Percentiles rank a stretch among this genome's conserved stretches.
Evolutionary conservation across 75 land plant species (phyloP).

Genomic region (Picea glauca): DNA sequence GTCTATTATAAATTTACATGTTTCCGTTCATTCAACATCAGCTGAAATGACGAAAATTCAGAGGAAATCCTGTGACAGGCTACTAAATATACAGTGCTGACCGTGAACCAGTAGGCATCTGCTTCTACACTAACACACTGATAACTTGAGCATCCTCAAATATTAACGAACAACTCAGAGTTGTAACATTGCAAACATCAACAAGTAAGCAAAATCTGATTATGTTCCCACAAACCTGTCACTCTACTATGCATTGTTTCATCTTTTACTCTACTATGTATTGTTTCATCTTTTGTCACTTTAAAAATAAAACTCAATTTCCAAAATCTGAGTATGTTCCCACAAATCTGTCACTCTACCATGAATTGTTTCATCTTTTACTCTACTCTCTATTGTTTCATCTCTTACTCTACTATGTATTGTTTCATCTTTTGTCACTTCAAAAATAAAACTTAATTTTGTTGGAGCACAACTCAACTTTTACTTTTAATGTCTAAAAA

Average conservation of each 20-base stretch:
- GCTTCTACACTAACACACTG: neutral
- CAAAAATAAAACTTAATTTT: too few species aligned
- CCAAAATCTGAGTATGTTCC: too few species aligned
- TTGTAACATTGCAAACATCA: neutral
- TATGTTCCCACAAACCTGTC: neutral
- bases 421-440: too few species aligned
- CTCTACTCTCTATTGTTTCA: too few species aligned
- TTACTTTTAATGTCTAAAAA: too few species aligned
- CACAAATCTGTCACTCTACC: too few species aligned
- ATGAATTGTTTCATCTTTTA: neutral
- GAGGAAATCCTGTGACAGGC: neutral
- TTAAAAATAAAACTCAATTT: too few species aligned
- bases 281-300: neutral
- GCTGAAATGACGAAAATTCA: neutral
- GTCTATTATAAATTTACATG: neutral
- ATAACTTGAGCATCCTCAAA: neutral
- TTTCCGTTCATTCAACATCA: neutral
- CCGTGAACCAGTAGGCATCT: neutral
- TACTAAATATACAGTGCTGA: neutral
- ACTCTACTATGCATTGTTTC: neutral
- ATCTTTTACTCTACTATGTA: neutral
- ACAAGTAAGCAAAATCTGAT: neutral
- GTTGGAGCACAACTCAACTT: too few species aligned
- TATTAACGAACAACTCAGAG: neutral
- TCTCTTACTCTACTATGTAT: too few species aligned